These are phyloP conservation scores for Penicillium sp. DNA, from an alignment of 2,329 filamentous ascomycete genomes.

Conservation along the genomic window DNA sequence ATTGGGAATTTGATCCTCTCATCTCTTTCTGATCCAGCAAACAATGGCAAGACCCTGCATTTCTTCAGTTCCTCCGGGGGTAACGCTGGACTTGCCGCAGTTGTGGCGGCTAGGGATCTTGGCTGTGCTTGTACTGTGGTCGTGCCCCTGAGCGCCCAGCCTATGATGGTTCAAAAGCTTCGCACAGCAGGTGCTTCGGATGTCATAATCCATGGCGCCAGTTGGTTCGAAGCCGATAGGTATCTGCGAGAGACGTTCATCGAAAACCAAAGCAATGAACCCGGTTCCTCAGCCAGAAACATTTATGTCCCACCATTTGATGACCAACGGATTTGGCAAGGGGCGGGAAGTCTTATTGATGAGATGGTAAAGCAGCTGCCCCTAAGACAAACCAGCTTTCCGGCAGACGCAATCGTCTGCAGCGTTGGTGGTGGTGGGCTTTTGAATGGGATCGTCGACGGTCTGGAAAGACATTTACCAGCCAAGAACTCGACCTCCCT, in stretches of 20 bases:
- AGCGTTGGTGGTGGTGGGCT: conserved; percentile 77
- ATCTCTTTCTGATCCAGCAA: conserved; percentile 24
- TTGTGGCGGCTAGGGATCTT: conserved; percentile 67
- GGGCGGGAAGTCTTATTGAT: conserved; percentile 35
- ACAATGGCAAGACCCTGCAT: conserved; percentile 49
- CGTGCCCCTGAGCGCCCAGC: conserved; percentile 64
- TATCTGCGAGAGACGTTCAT: conserved; percentile 58
- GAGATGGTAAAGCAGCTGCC: conserved; percentile 41
- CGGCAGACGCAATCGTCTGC: conserved; percentile 71
- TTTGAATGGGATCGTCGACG: conserved; percentile 70
- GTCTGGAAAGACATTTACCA: conserved; percentile 47
- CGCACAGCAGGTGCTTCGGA: conserved; percentile 61
- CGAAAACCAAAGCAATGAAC: conserved; percentile 15
- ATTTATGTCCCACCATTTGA: conserved; percentile 43
- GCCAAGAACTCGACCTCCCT: not conserved
- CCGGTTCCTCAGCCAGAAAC: conserved; percentile 18
- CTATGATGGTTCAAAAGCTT: conserved; percentile 70
- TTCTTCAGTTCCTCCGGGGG: conserved; percentile 79
- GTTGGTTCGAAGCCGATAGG: conserved; percentile 69
- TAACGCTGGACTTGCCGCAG: conserved; percentile 79
- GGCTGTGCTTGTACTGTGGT: conserved; percentile 68
- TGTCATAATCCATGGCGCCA: conserved; percentile 66
- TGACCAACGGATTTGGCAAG: conserved; percentile 39
- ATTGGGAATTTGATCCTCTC: conserved; percentile 40
- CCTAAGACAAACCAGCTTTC: conserved; percentile 25